phyloP scores from a whole-genome alignment of 257 asterid genomes.

The Fraxinus excelsior region DNA sequence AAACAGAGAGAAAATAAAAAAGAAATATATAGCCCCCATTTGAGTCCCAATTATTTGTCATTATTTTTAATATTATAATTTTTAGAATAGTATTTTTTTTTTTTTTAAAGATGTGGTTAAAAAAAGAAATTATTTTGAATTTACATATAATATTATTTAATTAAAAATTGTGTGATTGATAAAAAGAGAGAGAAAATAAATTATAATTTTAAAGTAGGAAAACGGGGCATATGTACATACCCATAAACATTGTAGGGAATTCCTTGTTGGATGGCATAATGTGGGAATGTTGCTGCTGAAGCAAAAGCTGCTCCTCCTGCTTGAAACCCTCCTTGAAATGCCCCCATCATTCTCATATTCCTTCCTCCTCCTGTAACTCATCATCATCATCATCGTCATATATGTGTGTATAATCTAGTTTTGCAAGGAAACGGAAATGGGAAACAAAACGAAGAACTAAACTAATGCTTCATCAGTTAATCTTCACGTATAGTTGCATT shows the following conservation, averaged over 20 bases:
- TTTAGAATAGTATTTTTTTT: too few species aligned
- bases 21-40: neutral
- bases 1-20: neutral
- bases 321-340: constrained; percentile 65
- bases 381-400: neutral
- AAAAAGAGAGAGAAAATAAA: too few species aligned
- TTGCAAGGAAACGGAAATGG: neutral
- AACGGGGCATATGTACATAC: constrained; percentile 27
- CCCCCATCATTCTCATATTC: constrained; percentile 67
- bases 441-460: too few species aligned
- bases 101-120: too few species aligned
- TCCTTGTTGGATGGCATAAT: constrained; percentile 92
- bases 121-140: too few species aligned
- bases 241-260: constrained; percentile 93
- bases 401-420: neutral
- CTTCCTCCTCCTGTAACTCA: constrained; percentile 54
- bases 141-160: neutral
- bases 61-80: too few species aligned
- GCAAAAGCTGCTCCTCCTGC: constrained; percentile 59
- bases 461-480: too few species aligned
- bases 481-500: too few species aligned
- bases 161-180: too few species aligned
- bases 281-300: constrained; percentile 79
- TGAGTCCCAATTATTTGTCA: too few species aligned
- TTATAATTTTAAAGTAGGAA: too few species aligned